phyloP scores from a whole-genome alignment of 139 green algal genomes.

The Ulvella scutata region DNA sequence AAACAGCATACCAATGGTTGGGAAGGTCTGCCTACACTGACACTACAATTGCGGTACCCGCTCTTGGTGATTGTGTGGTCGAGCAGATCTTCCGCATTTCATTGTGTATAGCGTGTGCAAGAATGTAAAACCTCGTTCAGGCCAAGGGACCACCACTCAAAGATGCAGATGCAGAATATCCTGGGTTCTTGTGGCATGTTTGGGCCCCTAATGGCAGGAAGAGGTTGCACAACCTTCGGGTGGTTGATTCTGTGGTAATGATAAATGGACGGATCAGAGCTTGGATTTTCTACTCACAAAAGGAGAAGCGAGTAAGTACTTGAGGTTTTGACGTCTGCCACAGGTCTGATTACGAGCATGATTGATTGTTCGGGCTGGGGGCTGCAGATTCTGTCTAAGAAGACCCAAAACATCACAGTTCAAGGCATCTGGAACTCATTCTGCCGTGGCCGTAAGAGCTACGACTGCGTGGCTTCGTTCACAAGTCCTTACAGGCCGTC shows the following conservation, averaged over 20 bases:
- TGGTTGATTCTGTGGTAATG: conserved; percentile 1
- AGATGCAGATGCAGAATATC: background rate
- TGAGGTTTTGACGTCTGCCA: too few species aligned
- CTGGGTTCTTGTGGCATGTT: background rate
- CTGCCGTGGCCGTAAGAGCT: background rate
- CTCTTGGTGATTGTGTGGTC: too few species aligned
- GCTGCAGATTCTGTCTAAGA: background rate
- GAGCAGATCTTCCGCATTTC: too few species aligned
- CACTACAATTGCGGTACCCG: too few species aligned
- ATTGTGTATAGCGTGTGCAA: too few species aligned
- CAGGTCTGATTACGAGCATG: background rate
- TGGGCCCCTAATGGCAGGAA: background rate
- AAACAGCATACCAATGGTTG: too few species aligned
- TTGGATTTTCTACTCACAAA: background rate
- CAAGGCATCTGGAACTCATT: background rate
- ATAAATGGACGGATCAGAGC: background rate
- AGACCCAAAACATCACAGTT: background rate
- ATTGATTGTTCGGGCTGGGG: background rate
- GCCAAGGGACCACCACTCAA: background rate
- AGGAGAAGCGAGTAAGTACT: background rate
- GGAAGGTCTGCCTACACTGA: too few species aligned
- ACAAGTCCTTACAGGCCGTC: background rate
- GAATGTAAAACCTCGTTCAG: too few species aligned
- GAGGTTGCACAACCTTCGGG: background rate
- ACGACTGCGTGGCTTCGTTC: background rate